Percentiles rank a stretch among this genome's conserved stretches.
Evolutionary conservation across 306 rosid genomes (phyloP).

Genomic region (Gynostemma pentaphyllum): DNA sequence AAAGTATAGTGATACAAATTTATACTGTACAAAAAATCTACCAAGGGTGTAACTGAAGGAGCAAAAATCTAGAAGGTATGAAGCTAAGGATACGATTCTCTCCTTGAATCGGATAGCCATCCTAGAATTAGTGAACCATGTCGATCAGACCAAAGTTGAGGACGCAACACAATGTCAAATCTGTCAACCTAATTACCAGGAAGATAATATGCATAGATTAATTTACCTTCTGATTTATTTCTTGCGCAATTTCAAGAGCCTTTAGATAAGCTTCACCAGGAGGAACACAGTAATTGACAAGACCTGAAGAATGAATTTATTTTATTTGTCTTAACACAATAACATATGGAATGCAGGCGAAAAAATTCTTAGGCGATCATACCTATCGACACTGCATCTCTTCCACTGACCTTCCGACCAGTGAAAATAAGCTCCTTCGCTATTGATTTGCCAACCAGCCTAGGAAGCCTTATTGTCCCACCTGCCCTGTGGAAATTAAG

Average conservation of each 20-base stretch:
- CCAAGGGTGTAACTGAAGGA: background rate
- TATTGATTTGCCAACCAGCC: slow-evolving; percentile 66
- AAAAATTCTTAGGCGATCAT: background rate
- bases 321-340: slow-evolving; percentile 5
- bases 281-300: slow-evolving; percentile 75
- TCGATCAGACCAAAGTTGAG: background rate
- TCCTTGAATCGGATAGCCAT: background rate
- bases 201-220: background rate
- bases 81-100: background rate
- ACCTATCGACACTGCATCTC: slow-evolving; percentile 78
- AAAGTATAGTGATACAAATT: no score
- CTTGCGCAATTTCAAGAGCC: slow-evolving; percentile 72
- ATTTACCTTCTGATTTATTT: slow-evolving; percentile 64
- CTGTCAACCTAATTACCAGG: background rate
- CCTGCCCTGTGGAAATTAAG: slow-evolving; percentile 62
- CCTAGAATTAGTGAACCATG: background rate
- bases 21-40: no score
- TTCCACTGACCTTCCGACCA: slow-evolving; percentile 57
- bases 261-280: slow-evolving; percentile 64
- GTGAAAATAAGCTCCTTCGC: slow-evolving; percentile 86
- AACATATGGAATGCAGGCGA: background rate
- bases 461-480: slow-evolving; percentile 82
- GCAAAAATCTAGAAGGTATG: background rate
- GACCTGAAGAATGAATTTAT: slow-evolving; percentile 34
- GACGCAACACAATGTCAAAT: background rate